These are phyloP conservation scores for Epichloe gansuensis DNA, from an alignment of 2,329 filamentous ascomycete species.

Conservation along the genomic window DNA sequence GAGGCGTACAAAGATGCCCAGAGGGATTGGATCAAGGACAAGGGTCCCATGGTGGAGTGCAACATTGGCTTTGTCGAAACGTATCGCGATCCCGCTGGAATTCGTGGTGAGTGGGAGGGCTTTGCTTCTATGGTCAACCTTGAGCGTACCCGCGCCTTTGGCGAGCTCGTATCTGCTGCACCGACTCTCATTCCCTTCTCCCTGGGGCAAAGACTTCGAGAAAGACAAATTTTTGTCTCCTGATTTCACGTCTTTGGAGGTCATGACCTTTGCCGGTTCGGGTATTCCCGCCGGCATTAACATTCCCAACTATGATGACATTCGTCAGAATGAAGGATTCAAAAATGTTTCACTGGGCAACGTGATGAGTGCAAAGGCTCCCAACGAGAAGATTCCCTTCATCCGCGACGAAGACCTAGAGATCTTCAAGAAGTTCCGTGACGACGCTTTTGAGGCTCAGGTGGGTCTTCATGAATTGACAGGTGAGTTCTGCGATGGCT, in stretches of 20 bases:
- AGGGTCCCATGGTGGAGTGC: slow-evolving; percentile 66
- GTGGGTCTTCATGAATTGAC: slow-evolving; percentile 86
- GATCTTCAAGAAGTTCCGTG: slow-evolving; percentile 71
- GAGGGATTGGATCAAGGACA: slow-evolving; percentile 71
- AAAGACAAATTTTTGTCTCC: slow-evolving; percentile 93
- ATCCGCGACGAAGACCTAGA: slow-evolving; percentile 67
- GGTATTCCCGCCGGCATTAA: slow-evolving; percentile 60
- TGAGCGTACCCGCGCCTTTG: slow-evolving; percentile 80
- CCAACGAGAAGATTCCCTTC: slow-evolving; percentile 86
- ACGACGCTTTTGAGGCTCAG: slow-evolving; percentile 86
- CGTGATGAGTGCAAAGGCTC: slow-evolving; percentile 79
- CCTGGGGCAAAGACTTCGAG: slow-evolving; percentile 82
- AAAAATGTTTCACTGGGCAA: slow-evolving; percentile 93
- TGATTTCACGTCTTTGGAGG: slow-evolving; percentile 91
- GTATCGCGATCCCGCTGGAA: slow-evolving; percentile 70
- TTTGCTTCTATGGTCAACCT: slow-evolving; percentile 80
- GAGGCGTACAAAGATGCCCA: slow-evolving; percentile 72
- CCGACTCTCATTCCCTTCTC: slow-evolving; percentile 72
- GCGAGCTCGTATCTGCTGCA: slow-evolving; percentile 69
- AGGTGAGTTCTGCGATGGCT: slow-evolving; percentile 19
- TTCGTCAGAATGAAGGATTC: slow-evolving; percentile 74
- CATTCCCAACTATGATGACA: slow-evolving; percentile 62
- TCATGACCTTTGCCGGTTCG: slow-evolving; percentile 60
- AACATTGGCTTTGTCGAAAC: slow-evolving; percentile 81
- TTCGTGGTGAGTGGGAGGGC: slow-evolving; percentile 76